phyloP scores from a whole-genome alignment of 179 eudicot species.

The Nepenthes alata region DNA sequence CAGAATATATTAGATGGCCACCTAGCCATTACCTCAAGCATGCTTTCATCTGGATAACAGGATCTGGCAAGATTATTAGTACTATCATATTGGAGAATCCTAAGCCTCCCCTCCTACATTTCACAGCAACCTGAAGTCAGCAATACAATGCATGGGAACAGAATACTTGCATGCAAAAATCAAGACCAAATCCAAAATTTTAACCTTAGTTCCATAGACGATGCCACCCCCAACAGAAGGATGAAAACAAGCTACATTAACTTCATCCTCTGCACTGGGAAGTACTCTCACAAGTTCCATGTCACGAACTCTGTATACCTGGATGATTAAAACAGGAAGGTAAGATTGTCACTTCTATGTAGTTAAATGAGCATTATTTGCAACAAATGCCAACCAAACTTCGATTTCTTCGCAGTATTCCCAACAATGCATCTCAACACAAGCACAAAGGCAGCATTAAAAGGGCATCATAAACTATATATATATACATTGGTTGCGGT shows the following conservation, averaged over 20 bases:
- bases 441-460: background rate
- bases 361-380: background rate
- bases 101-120: constrained; percentile 90
- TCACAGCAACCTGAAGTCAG: constrained; percentile 3
- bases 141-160: background rate
- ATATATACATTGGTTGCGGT: too few species aligned
- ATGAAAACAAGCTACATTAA: constrained; percentile 92
- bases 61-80: constrained; percentile 33
- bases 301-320: constrained; percentile 76
- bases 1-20: background rate
- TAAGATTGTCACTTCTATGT: background rate
- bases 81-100: constrained; percentile 70
- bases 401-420: background rate
- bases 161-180: background rate
- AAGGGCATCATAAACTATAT: too few species aligned
- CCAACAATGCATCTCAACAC: background rate
- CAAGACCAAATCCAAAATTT: constrained; percentile 2
- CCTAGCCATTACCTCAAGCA: constrained; percentile 52
- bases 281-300: constrained; percentile 96
- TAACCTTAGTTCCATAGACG: constrained; percentile 94
- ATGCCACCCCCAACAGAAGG: constrained; percentile 84
- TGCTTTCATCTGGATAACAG: constrained; percentile 42
- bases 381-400: background rate
- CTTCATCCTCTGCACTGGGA: constrained; percentile 96
- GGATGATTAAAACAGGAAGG: constrained; percentile 8